phyloP scores from a whole-genome alignment of 75 land plant species.

The Pinus albicaulis region DNA sequence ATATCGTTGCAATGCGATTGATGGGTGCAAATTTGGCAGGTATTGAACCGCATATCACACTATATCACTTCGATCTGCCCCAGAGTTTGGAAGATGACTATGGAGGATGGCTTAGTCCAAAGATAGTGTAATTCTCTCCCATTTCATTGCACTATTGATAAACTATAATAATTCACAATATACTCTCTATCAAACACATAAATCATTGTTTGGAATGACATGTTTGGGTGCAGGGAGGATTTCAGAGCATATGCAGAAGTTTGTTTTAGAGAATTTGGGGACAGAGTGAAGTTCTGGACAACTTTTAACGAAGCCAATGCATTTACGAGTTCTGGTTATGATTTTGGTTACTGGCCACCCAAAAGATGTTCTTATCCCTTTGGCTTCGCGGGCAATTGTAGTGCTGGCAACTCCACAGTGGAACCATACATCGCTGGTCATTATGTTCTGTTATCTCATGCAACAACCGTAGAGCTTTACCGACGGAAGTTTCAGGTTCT shows the following conservation, averaged over 20 bases:
- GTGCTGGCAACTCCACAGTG: constrained; percentile 11
- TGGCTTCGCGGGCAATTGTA: constrained; percentile 14
- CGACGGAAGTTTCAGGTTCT: constrained; percentile 22
- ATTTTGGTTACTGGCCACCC: constrained; percentile 25
- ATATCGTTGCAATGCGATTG: background rate
- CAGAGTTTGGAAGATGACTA: constrained; percentile 70
- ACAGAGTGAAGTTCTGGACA: constrained; percentile 64
- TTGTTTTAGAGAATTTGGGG: constrained; percentile 2
- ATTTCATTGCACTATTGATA: background rate
- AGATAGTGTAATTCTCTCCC: constrained; percentile 39
- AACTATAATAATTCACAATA: background rate
- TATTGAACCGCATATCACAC: constrained; percentile 63
- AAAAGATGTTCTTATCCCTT: constrained; percentile 25
- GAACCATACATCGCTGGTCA: constrained; percentile 23
- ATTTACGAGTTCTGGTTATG: constrained; percentile 32
- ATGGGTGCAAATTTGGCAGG: constrained; percentile 25
- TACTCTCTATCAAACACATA: background rate
- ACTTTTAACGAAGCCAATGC: constrained; percentile 60
- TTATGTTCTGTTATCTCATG: constrained; percentile 15
- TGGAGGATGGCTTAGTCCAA: constrained; percentile 56
- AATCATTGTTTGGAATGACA: background rate
- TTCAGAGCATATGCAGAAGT: background rate
- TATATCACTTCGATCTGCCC: constrained; percentile 58
- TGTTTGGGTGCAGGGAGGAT: constrained; percentile 2
- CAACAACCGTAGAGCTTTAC: constrained; percentile 18